Evolutionary conservation across 345 rosid species (phyloP).

Genomic region (Boechera stricta): DNA sequence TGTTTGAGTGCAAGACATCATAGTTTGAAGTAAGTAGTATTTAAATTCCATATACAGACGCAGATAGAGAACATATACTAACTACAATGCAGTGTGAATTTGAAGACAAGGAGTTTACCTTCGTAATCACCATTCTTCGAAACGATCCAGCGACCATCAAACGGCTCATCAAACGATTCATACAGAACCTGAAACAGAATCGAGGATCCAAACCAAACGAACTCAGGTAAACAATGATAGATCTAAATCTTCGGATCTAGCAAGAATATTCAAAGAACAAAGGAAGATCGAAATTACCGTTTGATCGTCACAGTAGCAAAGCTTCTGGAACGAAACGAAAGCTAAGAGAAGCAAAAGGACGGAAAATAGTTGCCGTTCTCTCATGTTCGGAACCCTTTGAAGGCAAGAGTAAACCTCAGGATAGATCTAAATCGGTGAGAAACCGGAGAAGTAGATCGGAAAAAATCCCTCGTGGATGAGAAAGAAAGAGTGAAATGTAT

Average conservation of each 20-base stretch:
- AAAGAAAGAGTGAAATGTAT: slow-evolving; percentile 4
- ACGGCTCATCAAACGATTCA: slow-evolving; percentile 75
- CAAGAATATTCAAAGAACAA: background rate
- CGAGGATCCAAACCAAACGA: slow-evolving; percentile 19
- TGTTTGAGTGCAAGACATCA: slow-evolving; percentile 5
- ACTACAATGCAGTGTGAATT: background rate
- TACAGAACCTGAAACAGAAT: slow-evolving; percentile 57
- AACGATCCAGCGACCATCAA: slow-evolving; percentile 78
- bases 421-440: slow-evolving; percentile 23
- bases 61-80: background rate
- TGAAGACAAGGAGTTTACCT: slow-evolving; percentile 44
- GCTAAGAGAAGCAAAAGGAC: slow-evolving; percentile 55
- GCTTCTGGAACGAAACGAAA: slow-evolving; percentile 53
- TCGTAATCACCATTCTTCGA: slow-evolving; percentile 69
- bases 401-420: background rate
- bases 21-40: background rate
- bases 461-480: slow-evolving; percentile 19
- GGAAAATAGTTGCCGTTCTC: slow-evolving; percentile 53
- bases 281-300: slow-evolving; percentile 47
- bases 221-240: slow-evolving; percentile 9
- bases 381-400: slow-evolving; percentile 35
- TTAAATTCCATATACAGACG: background rate
- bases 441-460: slow-evolving; percentile 43
- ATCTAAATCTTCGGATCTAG: slow-evolving; percentile 35
- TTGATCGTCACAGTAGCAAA: slow-evolving; percentile 60